Evolutionary conservation across 306 rosid genomes (phyloP).

Genomic region (Senna tora): DNA sequence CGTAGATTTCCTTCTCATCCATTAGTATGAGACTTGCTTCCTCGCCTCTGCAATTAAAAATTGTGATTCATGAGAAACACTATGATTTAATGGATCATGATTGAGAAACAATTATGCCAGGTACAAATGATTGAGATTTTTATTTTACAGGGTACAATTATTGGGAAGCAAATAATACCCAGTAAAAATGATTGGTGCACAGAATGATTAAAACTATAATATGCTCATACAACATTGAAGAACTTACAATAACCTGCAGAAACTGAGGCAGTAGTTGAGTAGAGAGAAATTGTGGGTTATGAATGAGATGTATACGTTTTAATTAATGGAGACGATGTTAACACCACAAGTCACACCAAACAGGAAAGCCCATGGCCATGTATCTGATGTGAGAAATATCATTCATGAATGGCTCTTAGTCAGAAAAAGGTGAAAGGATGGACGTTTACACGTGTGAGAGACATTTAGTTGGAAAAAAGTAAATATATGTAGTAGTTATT

Average conservation of each 20-base stretch:
- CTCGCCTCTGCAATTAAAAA: conserved; percentile 28
- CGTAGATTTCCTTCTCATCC: conserved; percentile 49
- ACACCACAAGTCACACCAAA: conserved; percentile 48
- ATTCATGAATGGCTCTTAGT: no score
- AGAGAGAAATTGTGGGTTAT: neutral
- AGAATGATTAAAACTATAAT: conserved; percentile 10
- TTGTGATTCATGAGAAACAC: conserved; percentile 33
- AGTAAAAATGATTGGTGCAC: conserved; percentile 31
- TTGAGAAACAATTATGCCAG: neutral
- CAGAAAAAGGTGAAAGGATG: conserved; percentile 49
- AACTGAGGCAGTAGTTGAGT: conserved; percentile 7
- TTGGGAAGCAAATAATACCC: conserved; percentile 18
- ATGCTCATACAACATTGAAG: conserved; percentile 32
- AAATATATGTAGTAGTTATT: conserved; percentile 18
- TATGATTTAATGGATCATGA: conserved; percentile 10
- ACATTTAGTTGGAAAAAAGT: conserved; percentile 46
- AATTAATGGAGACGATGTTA: conserved; percentile 44
- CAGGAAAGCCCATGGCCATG: conserved; percentile 34
- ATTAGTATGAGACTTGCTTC: conserved; percentile 37
- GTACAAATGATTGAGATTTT: neutral
- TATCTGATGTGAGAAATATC: conserved; percentile 45
- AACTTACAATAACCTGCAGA: conserved; percentile 43
- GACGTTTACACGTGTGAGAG: conserved; percentile 50
- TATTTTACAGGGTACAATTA: conserved; percentile 8
- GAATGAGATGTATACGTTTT: conserved; percentile 5